Evolutionary conservation across 371 early-diverging fungal genomes (phyloP).

Genomic region (Batkoa obscura): DNA sequence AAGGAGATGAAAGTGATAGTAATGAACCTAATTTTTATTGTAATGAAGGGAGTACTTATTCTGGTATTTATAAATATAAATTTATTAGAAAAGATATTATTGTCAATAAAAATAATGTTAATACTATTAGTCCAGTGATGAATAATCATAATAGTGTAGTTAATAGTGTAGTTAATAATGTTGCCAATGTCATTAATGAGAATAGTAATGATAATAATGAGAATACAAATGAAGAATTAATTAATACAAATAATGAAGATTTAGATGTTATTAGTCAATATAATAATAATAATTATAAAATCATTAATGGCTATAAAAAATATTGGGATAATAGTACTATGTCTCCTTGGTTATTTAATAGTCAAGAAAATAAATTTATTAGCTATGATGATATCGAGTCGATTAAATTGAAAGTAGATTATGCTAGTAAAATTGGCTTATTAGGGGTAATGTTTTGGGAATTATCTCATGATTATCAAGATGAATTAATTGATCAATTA

Average conservation of each 20-base stretch:
- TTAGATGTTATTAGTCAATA: no score
- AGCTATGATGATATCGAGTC: slow-evolving; percentile 46
- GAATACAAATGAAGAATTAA: no score
- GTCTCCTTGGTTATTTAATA: slow-evolving; percentile 54
- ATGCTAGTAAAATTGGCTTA: slow-evolving; percentile 24
- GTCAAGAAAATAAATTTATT: slow-evolving; percentile 24
- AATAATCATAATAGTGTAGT: slow-evolving; percentile 15
- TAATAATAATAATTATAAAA: slow-evolving; percentile 19
- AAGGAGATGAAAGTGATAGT: slow-evolving; percentile 30
- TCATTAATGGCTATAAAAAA: slow-evolving; percentile 16
- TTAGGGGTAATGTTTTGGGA: slow-evolving; percentile 49
- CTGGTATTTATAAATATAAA: slow-evolving; percentile 38
- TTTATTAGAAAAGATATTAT: slow-evolving; percentile 32
- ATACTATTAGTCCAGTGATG: slow-evolving; percentile 15
- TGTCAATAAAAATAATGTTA: no score
- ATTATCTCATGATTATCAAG: slow-evolving; percentile 20
- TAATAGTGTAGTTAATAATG: no score
- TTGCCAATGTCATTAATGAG: no score
- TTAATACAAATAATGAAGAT: no score
- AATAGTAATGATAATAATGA: no score
- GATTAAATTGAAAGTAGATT: slow-evolving; percentile 28
- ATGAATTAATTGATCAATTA: slow-evolving; percentile 10
- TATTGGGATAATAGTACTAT: slow-evolving; percentile 36
- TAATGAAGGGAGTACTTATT: slow-evolving; percentile 19
- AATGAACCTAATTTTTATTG: slow-evolving; percentile 22